Base-by-base conservation (phyloP, 2,329 filamentous ascomycete genomes). In the Arthrobotrys conoides region DNA sequence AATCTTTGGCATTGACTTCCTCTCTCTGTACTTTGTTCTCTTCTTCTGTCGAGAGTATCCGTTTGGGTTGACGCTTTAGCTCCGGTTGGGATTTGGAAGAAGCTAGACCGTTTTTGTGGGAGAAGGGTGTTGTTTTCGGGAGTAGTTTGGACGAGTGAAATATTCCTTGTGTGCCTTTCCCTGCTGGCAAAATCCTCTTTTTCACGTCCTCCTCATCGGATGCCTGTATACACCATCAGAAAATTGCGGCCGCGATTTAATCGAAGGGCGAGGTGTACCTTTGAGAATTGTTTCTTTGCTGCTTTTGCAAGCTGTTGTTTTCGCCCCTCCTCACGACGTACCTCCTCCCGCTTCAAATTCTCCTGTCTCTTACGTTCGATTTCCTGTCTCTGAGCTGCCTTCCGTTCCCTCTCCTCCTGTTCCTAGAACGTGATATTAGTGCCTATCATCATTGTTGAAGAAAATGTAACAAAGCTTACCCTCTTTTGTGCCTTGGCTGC, bases 401-500 rank as follows among this genome's bases (percentile, higher is more conserved):
- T 95, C 63, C 91, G 90, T 82, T 94, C 91, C 14, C 90, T 89
- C 80, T 94, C 92, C 59, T 90, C 90, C 83, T 96, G 93, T 82
- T 97, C 94, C 83, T 89, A 76, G 18, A 46, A 5, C 4, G 16
- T 12, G 48, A 71, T 44, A 12, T 68, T 20, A 68, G 65, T 14
- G 10, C 16, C 16, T 51, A 16, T 16, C n/a, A 9, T n/a, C 24
- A 6, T 36, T 9, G n/a, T 61, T n/a, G 5, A 18, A 38, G 10
- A 57, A 24, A n/a, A 57, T 5, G 5, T 0, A n/a, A 71, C 20
- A 41, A 24, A 9, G 30, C 81, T 79, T 83, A 86, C 86, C 82
- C 91, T 91, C 83, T 97, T 93, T 83, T 92, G 95, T 84, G 94
- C 94, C 82, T 90, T 91, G 46, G 93, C 92, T 1, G 91, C 93